phyloP scores from a whole-genome alignment of 257 asterid genomes.

The Nicotiana benthamiana region DNA sequence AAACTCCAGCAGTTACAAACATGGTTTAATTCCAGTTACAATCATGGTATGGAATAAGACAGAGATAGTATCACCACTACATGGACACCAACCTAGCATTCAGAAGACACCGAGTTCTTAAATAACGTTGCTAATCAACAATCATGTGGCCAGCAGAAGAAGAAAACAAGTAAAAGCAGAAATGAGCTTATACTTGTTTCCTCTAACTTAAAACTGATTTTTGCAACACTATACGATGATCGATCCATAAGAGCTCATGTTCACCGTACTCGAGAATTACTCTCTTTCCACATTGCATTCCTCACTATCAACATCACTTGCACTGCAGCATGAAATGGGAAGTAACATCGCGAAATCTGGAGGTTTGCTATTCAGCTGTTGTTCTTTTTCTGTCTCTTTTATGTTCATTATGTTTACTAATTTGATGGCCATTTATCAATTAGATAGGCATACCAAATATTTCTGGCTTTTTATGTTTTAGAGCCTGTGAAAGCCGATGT shows the following conservation, averaged over 20 bases:
- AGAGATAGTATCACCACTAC: too few relatives aligned
- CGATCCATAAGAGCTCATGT: conserved; percentile 93
- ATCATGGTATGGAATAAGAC: too few relatives aligned
- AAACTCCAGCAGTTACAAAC: too few relatives aligned
- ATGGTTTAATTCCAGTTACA: too few relatives aligned
- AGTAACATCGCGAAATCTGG: conserved; percentile 42
- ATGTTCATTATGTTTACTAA: background rate
- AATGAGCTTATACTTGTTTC: too few relatives aligned
- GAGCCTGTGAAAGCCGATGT: conserved; percentile 66
- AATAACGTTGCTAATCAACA: too few relatives aligned
- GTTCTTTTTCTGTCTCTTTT: background rate
- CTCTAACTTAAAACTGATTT: too few relatives aligned
- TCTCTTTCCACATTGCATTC: conserved; percentile 75
- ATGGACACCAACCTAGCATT: too few relatives aligned
- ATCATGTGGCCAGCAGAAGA: too few relatives aligned
- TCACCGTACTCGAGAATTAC: conserved; percentile 75
- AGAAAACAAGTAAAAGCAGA: too few relatives aligned
- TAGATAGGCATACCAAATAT: background rate
- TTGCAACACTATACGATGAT: conserved; percentile 91
- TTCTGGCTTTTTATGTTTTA: conserved; percentile 26
- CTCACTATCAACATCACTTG: conserved; percentile 78
- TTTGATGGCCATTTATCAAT: background rate
- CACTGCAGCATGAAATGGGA: conserved; percentile 54
- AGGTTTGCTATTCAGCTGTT: conserved; percentile 34
- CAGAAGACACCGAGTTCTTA: too few relatives aligned